phyloP scores from a whole-genome alignment of 2,329 filamentous ascomycete genomes.

The Truncatella angustata region DNA sequence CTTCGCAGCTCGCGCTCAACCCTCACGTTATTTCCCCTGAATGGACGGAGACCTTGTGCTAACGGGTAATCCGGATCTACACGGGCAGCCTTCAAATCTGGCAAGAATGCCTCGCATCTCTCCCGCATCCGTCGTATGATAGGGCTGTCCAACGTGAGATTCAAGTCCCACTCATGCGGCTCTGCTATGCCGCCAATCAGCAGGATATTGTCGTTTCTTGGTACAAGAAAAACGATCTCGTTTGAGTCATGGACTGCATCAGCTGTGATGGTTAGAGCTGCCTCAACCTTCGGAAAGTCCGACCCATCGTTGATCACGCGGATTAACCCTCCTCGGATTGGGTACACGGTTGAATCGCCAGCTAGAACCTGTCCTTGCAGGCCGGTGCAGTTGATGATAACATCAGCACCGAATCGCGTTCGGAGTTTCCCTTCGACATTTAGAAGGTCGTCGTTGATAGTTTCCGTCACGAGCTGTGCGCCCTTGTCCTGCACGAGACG shows the following conservation, averaged over 20 bases:
- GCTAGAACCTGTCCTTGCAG: constrained; percentile 35
- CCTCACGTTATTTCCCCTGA: constrained; percentile 36
- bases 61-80: constrained; percentile 40
- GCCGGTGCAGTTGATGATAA: constrained; percentile 43
- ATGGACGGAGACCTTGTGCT: constrained; percentile 41
- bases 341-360: constrained; percentile 37
- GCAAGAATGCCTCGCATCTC: constrained; percentile 40
- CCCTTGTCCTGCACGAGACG: constrained; percentile 39
- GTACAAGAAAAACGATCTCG: constrained; percentile 43
- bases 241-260: constrained; percentile 32
- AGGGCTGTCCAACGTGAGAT: constrained; percentile 36
- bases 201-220: constrained; percentile 42
- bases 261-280: constrained; percentile 38
- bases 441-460: constrained; percentile 34
- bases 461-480: constrained; percentile 34
- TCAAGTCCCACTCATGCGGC: constrained; percentile 33
- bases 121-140: constrained; percentile 40
- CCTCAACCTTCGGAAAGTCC: constrained; percentile 38
- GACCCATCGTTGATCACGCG: constrained; percentile 44
- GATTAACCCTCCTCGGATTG: constrained; percentile 41
- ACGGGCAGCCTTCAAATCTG: constrained; percentile 36
- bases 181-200: constrained; percentile 38
- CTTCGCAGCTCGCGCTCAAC: constrained; percentile 39
- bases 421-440: constrained; percentile 32
- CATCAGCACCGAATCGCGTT: constrained; percentile 34